Evolutionary conservation across 768 basidiomycete species (phyloP).

Genomic region (Russula brevipes): DNA sequence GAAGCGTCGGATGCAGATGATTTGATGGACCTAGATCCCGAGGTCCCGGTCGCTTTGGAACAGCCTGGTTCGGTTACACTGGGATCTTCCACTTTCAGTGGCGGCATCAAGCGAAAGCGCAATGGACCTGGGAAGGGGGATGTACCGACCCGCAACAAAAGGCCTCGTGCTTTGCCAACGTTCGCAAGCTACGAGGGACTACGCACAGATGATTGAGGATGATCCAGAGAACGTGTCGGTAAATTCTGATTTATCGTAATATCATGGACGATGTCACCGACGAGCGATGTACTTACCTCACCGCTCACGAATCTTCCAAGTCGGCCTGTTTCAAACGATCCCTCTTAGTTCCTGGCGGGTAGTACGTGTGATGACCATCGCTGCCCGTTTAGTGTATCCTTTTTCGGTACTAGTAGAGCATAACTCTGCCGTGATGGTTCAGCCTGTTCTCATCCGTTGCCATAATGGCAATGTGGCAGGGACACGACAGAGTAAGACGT

Average conservation of each 20-base stretch:
- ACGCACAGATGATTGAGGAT: slow-evolving; percentile 79
- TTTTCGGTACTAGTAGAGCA: no score
- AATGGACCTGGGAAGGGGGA: slow-evolving; percentile 39
- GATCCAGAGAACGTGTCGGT: slow-evolving; percentile 54
- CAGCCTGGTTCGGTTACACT: slow-evolving; percentile 45
- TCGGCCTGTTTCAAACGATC: no score
- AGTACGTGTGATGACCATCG: no score
- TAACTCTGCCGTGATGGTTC: no score
- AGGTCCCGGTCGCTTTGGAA: slow-evolving; percentile 55
- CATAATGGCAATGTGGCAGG: no score
- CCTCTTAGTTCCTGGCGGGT: no score
- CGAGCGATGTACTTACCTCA: no score
- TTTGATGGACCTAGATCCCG: slow-evolving; percentile 52
- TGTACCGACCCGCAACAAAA: slow-evolving; percentile 55
- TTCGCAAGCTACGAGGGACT: slow-evolving; percentile 88
- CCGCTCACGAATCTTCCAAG: no score
- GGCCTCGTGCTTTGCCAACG: slow-evolving; percentile 60
- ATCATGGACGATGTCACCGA: not conserved
- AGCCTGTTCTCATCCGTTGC: no score
- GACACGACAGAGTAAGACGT: no score
- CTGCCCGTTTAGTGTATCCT: no score
- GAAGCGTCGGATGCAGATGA: slow-evolving; percentile 73
- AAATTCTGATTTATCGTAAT: not conserved
- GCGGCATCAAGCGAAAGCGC: slow-evolving; percentile 39
- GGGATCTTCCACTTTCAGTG: slow-evolving; percentile 52